phyloP scores from a whole-genome alignment of 768 basidiomycete genomes.

The Trametes cinnabarina region DNA sequence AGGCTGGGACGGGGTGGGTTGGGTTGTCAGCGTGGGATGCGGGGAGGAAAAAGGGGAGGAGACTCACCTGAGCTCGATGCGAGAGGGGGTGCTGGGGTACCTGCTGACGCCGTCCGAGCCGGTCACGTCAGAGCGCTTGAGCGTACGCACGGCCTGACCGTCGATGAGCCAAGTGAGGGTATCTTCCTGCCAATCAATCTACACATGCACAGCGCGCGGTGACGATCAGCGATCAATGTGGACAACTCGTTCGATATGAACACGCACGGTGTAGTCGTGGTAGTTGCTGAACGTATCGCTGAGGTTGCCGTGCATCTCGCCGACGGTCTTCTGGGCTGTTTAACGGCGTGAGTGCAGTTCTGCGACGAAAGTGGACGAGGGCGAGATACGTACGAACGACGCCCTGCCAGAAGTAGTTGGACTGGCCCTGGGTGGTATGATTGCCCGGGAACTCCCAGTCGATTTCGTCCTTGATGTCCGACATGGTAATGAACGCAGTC shows the following conservation, averaged over 20 bases:
- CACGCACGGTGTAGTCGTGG: constrained; percentile 71
- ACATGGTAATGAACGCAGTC: constrained; percentile 83
- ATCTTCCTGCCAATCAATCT: constrained; percentile 83
- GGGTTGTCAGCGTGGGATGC: background rate
- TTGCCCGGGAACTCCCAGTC: constrained; percentile 84
- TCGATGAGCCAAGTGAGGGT: constrained; percentile 67
- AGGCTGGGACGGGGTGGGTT: constrained; percentile 36
- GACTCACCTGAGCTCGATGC: constrained; percentile 73
- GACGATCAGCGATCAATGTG: too few species aligned
- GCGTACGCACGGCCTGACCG: constrained; percentile 64
- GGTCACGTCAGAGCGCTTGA: constrained; percentile 54
- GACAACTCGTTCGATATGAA: too few species aligned
- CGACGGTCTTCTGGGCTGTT: constrained; percentile 47
- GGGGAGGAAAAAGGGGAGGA: background rate
- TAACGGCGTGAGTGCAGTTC: background rate
- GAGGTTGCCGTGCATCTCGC: constrained; percentile 46
- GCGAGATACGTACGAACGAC: constrained; percentile 49
- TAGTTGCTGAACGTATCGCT: constrained; percentile 67
- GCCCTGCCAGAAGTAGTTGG: constrained; percentile 81
- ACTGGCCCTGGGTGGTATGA: constrained; percentile 63
- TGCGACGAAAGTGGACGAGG: background rate
- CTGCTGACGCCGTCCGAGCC: constrained; percentile 53
- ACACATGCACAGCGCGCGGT: background rate
- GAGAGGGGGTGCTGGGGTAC: constrained; percentile 77
- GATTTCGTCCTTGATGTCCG: constrained; percentile 78